Base-by-base conservation (phyloP, 495 filamentous ascomycete species). In the Penicillium coprophilum region DNA sequence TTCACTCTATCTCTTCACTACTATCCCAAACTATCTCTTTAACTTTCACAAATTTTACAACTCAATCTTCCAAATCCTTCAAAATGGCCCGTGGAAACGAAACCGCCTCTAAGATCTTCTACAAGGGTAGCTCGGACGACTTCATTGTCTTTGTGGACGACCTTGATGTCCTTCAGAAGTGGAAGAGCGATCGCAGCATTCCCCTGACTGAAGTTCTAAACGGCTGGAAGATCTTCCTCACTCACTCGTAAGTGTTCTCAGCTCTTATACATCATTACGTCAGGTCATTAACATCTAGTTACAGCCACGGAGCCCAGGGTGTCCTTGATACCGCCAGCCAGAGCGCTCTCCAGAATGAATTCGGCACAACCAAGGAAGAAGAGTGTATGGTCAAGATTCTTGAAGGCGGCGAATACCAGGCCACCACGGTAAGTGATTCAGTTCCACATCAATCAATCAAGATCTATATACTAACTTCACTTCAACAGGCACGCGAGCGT, bases 131-230 rank as follows among this genome's bases (percentile, higher is more conserved):
- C 51, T 80, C 82, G 21, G 91, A 97, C 30, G 91, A 96, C 81
- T 98, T 92, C 70, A 75, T 97, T 70, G 80, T 97, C 78, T 90
- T 96, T 71, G 80, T 95, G 52, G 91, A 97, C 55, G 87, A 87
- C 69, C 60, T 78, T 17, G 70, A 88, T 21, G 79, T 80, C 39
- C 81, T 91, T 56, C 77, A 90, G 72, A 84, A 91, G 66, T 97
- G 94, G 95, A 85, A 83, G 75, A 75, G 73, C 15, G 92, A 98
- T 77, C 84, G 84, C 64, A 85, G 82, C 10, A 79, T 92, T 38
- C 87, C 94, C 12, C 75, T 97, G 20, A 80, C 87, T 2, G 82
- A 96, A 59, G 91, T 98, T n/a, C 80, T 96, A 24, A 89, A 85
- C 50, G 82, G 88, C 11, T 97, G 88, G 80, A 89, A 96, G 82